Percentiles rank a stretch among this genome's conserved stretches.
Conservation (phyloP, 768 basidiomycete species). For the Suillus weaverae region DNA sequence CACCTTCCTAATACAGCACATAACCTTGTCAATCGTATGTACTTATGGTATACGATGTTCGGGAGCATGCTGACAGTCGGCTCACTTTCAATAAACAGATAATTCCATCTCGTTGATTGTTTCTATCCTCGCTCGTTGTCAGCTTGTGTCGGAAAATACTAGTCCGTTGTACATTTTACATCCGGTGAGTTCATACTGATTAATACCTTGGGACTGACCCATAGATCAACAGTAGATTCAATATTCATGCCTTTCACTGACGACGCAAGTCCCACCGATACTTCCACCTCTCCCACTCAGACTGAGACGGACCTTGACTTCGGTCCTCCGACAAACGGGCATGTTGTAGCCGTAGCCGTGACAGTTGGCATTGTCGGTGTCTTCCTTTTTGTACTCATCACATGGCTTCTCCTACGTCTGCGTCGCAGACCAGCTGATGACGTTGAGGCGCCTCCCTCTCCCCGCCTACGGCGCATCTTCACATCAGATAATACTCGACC, state of each 20-base stretch:
- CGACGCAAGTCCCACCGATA: constrained; percentile 5
- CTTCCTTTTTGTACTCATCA: constrained; percentile 23
- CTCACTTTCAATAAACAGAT: not conserved
- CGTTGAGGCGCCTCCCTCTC: not conserved
- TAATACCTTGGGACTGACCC: not conserved
- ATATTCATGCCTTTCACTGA: constrained; percentile 15
- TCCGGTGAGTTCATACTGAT: not conserved
- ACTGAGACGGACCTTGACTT: constrained; percentile 13
- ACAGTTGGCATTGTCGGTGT: constrained; percentile 28
- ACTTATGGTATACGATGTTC: too few species aligned
- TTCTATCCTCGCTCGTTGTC: not conserved
- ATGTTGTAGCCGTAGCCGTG: constrained; percentile 25
- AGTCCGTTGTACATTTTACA: not conserved
- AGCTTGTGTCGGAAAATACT: not conserved
- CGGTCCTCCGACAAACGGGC: constrained; percentile 12
- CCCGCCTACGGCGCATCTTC: constrained; percentile 7
- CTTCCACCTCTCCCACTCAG: constrained; percentile 8
- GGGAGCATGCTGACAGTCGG: not conserved
- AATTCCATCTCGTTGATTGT: not conserved
- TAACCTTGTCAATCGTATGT: not conserved
- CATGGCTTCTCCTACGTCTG: constrained; percentile 27
- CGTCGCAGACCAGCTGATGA: constrained; percentile 11
- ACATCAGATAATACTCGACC: constrained; percentile 18
- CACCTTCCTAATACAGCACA: constrained; percentile 14
- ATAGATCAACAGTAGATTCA: not conserved